These are phyloP conservation scores for Groenewaldozyma sp. DNA, from an alignment of 1,139 yeast species.

Conservation along the genomic window DNA sequence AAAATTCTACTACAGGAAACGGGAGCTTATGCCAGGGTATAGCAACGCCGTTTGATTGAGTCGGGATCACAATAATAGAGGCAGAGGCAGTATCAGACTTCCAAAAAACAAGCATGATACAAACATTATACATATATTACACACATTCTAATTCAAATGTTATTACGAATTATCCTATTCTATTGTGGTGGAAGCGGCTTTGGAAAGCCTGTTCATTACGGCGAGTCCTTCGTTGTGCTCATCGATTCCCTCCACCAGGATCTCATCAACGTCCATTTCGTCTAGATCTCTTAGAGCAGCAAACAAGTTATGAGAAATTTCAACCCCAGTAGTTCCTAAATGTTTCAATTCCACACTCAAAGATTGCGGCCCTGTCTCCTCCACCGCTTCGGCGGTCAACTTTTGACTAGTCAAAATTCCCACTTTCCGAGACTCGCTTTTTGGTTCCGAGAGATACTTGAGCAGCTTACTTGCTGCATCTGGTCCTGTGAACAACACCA, in stretches of 20 bases:
- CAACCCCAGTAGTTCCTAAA: slow-evolving; percentile 50
- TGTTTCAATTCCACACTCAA: slow-evolving; percentile 33
- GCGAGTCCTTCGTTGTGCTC: slow-evolving; percentile 80
- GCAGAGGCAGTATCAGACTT: no score
- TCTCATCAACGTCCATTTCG: slow-evolving; percentile 44
- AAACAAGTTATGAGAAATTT: slow-evolving; percentile 69
- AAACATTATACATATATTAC: slow-evolving; percentile 1
- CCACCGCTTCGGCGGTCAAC: background rate
- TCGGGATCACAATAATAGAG: no score
- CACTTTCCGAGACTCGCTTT: slow-evolving; percentile 22
- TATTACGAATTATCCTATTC: background rate
- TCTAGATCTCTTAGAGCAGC: slow-evolving; percentile 65
- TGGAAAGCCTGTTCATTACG: slow-evolving; percentile 79
- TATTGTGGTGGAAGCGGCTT: slow-evolving; percentile 58
- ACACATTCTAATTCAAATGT: background rate
- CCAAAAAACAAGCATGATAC: background rate
- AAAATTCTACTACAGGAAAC: slow-evolving; percentile 37
- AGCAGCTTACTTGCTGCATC: slow-evolving; percentile 24
- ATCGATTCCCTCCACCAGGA: slow-evolving; percentile 66
- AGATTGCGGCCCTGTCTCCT: background rate
- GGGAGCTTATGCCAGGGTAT: slow-evolving; percentile 19
- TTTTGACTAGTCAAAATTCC: slow-evolving; percentile 40
- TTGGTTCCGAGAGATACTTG: background rate
- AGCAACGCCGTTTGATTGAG: slow-evolving; percentile 5
- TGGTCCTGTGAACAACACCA: slow-evolving; percentile 53